phyloP scores from a whole-genome alignment of 192 early-diverging fungal genomes.

The Backusella australiensis region DNA sequence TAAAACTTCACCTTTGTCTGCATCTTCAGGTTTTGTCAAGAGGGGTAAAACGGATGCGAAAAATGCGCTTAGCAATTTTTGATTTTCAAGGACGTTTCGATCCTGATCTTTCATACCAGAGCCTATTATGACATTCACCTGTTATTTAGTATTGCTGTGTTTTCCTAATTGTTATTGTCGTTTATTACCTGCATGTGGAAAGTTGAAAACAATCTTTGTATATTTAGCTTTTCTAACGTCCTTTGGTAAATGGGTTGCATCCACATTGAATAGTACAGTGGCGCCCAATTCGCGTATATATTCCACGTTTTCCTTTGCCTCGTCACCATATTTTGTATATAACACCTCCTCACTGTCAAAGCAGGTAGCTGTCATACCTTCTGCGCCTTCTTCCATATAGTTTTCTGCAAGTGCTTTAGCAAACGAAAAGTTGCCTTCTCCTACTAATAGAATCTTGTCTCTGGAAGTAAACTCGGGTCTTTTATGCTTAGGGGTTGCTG shows the following conservation, averaged over 20 bases:
- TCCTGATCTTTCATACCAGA: slow-evolving; percentile 91
- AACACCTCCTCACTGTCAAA: slow-evolving; percentile 70
- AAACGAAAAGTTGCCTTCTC: slow-evolving; percentile 97
- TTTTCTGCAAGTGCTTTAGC: slow-evolving; percentile 64
- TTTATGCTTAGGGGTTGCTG: not conserved
- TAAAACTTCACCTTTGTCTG: not conserved
- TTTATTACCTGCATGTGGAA: slow-evolving; percentile 83
- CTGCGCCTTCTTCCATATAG: slow-evolving; percentile 49
- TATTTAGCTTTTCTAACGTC: slow-evolving; percentile 61
- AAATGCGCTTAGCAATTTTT: slow-evolving; percentile 63
- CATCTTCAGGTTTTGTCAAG: slow-evolving; percentile 35
- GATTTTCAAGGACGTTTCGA: slow-evolving; percentile 81
- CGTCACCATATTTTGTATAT: slow-evolving; percentile 74
- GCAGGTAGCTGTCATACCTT: slow-evolving; percentile 72
- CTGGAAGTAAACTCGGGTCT: slow-evolving; percentile 7
- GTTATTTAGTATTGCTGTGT: not conserved
- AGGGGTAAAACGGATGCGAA: slow-evolving; percentile 56
- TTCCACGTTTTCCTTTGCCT: slow-evolving; percentile 62
- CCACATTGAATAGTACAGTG: slow-evolving; percentile 71
- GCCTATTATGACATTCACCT: slow-evolving; percentile 35
- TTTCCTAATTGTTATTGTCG: not conserved
- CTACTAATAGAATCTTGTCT: slow-evolving; percentile 71
- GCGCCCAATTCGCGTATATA: slow-evolving; percentile 61
- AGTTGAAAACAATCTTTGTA: slow-evolving; percentile 91
- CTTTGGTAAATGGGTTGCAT: slow-evolving; percentile 70